Percentiles rank a stretch among this genome's conserved stretches.
Conservation (phyloP, 257 asterid species). For the Salvia rosmarinus region DNA sequence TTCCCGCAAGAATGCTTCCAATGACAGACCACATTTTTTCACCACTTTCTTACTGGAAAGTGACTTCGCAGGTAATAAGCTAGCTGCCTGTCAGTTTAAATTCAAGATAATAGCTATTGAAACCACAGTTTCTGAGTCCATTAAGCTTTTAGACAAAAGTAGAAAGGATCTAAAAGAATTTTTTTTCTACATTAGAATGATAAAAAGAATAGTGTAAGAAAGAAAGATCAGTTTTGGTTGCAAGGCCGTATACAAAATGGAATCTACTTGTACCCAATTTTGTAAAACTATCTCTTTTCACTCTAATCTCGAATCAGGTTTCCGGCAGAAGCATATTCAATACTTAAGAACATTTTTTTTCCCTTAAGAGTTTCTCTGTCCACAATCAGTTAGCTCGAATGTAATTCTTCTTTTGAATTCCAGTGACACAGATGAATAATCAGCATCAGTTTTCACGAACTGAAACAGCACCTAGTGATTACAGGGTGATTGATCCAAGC, state of each 20-base stretch:
- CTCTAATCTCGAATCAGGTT: background rate
- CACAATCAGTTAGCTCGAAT: background rate
- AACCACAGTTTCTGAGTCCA: background rate
- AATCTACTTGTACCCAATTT: background rate
- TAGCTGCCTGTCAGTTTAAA: constrained; percentile 44
- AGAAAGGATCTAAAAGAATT: background rate
- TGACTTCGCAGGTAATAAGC: constrained; percentile 48
- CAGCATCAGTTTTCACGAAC: background rate
- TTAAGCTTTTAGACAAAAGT: background rate
- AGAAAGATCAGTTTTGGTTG: background rate
- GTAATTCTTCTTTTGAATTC: constrained; percentile 3
- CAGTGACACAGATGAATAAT: background rate
- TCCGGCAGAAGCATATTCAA: background rate
- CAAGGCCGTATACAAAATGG: background rate
- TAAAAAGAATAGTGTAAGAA: background rate
- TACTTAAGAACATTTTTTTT: background rate
- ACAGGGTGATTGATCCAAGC: no score
- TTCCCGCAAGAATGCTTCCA: constrained; percentile 58
- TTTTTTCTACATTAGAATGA: background rate
- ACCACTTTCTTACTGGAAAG: constrained; percentile 45
- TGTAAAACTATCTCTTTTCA: background rate
- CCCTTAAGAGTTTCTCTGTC: background rate
- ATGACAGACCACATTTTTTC: constrained; percentile 45
- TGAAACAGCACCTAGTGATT: background rate
- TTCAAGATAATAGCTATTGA: constrained; percentile 24